Conservation (phyloP, 345 rosid genomes). For the Euphorbia peplus region DNA sequence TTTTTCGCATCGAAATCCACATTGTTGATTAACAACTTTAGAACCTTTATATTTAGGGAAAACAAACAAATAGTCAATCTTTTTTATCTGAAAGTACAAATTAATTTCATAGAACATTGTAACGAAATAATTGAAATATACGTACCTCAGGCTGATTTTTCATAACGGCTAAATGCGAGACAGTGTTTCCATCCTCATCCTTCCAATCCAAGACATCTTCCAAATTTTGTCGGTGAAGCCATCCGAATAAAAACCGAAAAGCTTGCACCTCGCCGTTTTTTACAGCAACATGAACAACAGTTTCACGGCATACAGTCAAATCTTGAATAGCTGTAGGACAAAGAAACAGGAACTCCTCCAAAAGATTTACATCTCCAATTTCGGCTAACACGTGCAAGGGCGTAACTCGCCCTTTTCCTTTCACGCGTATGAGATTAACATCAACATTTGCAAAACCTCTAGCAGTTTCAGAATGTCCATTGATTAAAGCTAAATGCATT, state of each 20-base stretch:
- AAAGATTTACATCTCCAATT: constrained; percentile 6
- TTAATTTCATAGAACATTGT: too few species aligned
- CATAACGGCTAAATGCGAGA: constrained; percentile 6
- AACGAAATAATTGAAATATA: too few species aligned
- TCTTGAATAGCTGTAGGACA: constrained; percentile 26
- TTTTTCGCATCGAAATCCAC: not conserved
- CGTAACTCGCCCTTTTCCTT: constrained; percentile 22
- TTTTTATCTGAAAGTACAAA: too few species aligned
- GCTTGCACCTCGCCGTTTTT: not conserved
- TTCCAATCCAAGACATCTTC: constrained; percentile 7
- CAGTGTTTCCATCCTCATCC: constrained; percentile 15
- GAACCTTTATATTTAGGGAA: not conserved
- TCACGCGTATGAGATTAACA: constrained; percentile 16
- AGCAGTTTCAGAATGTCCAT: not conserved
- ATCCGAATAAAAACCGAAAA: constrained; percentile 6
- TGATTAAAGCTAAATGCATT: constrained; percentile 30
- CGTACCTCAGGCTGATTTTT: not conserved
- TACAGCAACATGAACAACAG: constrained; percentile 22
- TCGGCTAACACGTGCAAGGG: constrained; percentile 20
- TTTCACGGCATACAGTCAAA: constrained; percentile 21
- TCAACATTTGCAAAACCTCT: constrained; percentile 13
- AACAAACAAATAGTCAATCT: not conserved
- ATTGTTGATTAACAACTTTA: constrained; percentile 5
- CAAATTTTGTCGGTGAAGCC: not conserved
- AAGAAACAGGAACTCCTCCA: not conserved